phyloP scores from a whole-genome alignment of 768 basidiomycete species.

The Cystofilobasidium capitatum region DNA sequence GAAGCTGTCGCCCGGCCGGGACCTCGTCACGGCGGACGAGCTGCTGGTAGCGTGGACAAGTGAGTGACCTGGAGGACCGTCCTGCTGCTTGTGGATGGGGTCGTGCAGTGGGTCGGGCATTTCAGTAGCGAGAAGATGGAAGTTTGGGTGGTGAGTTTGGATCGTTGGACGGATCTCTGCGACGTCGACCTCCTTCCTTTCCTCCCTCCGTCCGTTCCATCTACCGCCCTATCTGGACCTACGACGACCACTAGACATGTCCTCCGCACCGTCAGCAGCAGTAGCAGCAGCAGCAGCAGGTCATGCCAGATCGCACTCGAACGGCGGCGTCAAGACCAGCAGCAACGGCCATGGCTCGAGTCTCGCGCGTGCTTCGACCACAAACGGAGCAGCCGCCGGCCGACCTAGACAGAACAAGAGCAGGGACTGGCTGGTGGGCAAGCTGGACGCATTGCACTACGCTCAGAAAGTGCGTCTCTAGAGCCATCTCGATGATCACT shows the following conservation, averaged over 20 bases:
- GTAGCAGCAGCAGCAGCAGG: neutral
- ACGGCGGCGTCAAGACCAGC: neutral
- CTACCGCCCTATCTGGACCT: no score
- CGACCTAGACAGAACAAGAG: neutral
- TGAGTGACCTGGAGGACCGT: neutral
- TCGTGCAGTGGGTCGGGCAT: neutral
- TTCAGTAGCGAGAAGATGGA: neutral
- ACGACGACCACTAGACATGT: no score
- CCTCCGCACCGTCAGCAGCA: neutral
- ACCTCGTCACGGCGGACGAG: neutral
- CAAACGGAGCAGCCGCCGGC: no score
- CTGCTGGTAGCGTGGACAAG: neutral
- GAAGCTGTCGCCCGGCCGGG: neutral
- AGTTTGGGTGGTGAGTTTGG: neutral
- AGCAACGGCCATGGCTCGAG: no score
- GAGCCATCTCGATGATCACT: neutral
- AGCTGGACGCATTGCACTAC: neutral
- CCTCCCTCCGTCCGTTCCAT: neutral
- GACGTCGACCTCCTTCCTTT: neutral
- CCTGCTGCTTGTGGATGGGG: neutral
- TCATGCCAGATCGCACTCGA: no score
- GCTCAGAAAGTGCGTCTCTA: neutral
- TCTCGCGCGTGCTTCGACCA: no score
- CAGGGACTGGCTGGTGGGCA: neutral
- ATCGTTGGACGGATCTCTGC: neutral